Evolutionary conservation across 257 asterid genomes (phyloP), one percentile per base, ranked within the genome.

Genomic region (Nemophila menziesii): DNA sequence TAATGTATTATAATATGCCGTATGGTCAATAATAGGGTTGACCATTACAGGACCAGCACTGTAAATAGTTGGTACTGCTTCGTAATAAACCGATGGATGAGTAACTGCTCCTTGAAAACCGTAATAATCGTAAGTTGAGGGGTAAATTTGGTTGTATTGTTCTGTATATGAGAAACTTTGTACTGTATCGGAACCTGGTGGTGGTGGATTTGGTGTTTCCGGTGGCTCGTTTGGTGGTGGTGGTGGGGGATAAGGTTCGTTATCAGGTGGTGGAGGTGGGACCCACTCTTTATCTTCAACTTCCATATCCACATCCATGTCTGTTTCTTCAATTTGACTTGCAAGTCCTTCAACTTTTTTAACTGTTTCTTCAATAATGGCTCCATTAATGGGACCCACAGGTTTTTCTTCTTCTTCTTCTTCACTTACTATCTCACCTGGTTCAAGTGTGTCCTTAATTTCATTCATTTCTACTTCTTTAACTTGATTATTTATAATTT

Each of bases 261-360:
- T 55, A 52, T 84, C 97, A 54, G 84, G 92, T 18, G 97, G 95
- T 20, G 85, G 94, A 2, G 96, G 93, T 15, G 97, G 97, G 57
- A 86, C 57, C 90, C 93, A 75, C 44, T 63, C 85, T 55, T 58
- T 80, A 55, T 38, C 98, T 61, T 89, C 98, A 51, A 89, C 90
- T 73, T 89, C 98, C 98, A 89, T 80, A 68, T 89, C 98, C 50
- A 89, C 80, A 54, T 89, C 98, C 98, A 89, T 89, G 65, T 89
- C 95, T 29, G 69, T 78, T 26, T 83, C 97, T 56, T 82, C 90
- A 60, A 44, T 57, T 43, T 45, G 72, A 22, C 44, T 39, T 55
- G 55, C 66, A 56, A 39, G 27, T 53, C 53, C 68, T 36, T 15
- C 48, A 24, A 46, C 54, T 48, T 58, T 90, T 48, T 34, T 46